These are phyloP conservation scores for Toxoplasma gondii DNA, from an alignment of 169 alveolate genomes.

Conservation along the genomic window DNA sequence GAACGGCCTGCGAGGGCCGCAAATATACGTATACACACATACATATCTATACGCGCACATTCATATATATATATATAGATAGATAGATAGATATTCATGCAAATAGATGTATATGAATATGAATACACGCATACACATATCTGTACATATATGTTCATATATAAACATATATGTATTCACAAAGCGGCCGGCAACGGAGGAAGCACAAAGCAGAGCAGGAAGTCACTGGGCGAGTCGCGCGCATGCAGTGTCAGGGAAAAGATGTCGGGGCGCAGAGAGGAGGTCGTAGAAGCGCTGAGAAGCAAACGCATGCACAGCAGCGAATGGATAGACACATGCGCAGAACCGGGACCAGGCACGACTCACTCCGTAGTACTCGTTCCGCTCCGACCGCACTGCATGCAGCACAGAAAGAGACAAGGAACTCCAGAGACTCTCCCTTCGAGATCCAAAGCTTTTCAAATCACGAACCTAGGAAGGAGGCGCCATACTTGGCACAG, in stretches of 20 bases:
- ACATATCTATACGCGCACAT: too few species aligned
- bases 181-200: background rate
- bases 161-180: background rate
- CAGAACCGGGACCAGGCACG: background rate
- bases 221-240: background rate
- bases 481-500: background rate
- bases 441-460: too few species aligned
- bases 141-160: background rate
- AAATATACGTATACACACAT: too few species aligned
- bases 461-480: background rate
- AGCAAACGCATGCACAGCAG: background rate
- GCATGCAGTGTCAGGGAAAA: background rate
- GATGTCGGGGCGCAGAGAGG: background rate
- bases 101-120: too few species aligned
- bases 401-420: too few species aligned
- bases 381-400: background rate
- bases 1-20: too few species aligned
- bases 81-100: background rate
- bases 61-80: background rate
- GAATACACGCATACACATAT: background rate
- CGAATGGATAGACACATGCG: background rate
- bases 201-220: background rate
- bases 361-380: conserved; percentile 1
- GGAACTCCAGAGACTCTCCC: background rate
- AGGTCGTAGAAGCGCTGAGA: background rate